Base-by-base conservation (phyloP, 2,329 filamentous ascomycete species). In the Tolypocladium paradoxum region DNA sequence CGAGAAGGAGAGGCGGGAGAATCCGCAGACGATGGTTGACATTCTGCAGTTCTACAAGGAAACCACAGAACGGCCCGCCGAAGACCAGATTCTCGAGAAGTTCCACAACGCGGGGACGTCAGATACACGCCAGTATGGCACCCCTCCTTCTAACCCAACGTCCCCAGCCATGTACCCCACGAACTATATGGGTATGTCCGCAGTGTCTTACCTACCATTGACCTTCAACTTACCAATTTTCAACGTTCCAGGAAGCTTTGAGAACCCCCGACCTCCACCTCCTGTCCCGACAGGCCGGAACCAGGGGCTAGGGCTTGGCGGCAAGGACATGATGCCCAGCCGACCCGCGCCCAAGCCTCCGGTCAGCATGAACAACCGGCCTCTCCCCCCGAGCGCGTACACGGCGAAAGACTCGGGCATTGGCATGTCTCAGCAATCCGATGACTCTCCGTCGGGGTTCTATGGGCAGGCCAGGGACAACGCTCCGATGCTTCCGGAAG, bases 1-100 rank as follows among this genome's bases (percentile, higher is more conserved):
- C 31, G 90, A 96, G 73, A 91, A 93, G 72, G 93, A 97, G 68
- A 88, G 95, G 70, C 88, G 92, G 68, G 88, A 96, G 70, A 90
- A 97, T 65, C 93, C 93, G 3, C 90, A 97, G 70, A 91, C 92
- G 55, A 90, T 96, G 73, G 86, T 95, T 65, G 88, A 97, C 68
- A 93, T 99, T 63, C 85, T 99, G 71, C 88, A 87, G 55, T 97
- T 97, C 68, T 97, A 96, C 77, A 95, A 96, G 69, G 92, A 96
- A 73, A 96, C 90, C 58, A 87, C 88, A 29, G 89, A 92, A 61
- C 78, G 76, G 61, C 83, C 82, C 55, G 82, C 84, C 56, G 90
- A 96, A 66, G 89, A 96, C 64, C 87, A 88, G 62, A 86, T 93
- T 54, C 89, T 93, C 76, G 91, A 97, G 70, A 99, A 99, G 70